Percentiles rank a stretch among this genome's conserved stretches.
phyloP scores from a whole-genome alignment of 2,329 filamentous ascomycete genomes.

The Thelonectria blattea region DNA sequence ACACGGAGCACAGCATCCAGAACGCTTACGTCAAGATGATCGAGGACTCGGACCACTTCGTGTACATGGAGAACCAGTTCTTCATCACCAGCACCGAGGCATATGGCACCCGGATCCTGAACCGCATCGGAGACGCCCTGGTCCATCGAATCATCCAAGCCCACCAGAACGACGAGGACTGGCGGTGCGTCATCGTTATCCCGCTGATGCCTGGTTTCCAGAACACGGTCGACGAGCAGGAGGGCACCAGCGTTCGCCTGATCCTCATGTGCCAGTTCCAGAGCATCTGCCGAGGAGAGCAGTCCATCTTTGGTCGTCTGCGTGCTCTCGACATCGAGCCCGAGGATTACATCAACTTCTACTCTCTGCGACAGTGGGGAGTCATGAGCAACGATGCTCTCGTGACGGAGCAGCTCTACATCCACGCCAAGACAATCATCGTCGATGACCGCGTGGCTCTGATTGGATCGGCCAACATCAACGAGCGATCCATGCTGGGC shows the following conservation, averaged over 20 bases:
- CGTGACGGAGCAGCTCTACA: constrained; percentile 96
- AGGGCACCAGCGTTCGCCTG: constrained; percentile 90
- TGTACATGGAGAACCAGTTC: constrained; percentile 99
- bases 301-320: constrained; percentile 89
- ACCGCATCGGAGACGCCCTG: constrained; percentile 91
- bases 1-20: constrained; percentile 93
- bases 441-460: constrained; percentile 92
- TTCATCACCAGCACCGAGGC: constrained; percentile 94
- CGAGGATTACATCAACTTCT: constrained; percentile 95
- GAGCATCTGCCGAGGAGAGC: constrained; percentile 91
- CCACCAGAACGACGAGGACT: constrained; percentile 81
- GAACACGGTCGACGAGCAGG: constrained; percentile 91
- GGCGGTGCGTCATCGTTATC: constrained; percentile 89
- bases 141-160: constrained; percentile 91
- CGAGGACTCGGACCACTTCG: constrained; percentile 92
- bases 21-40: constrained; percentile 95
- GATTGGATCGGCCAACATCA: constrained; percentile 98
- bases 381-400: constrained; percentile 84
- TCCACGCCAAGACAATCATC: constrained; percentile 96
- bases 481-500: constrained; percentile 94
- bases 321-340: constrained; percentile 83
- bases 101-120: constrained; percentile 85
- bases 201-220: constrained; percentile 99
- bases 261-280: constrained; percentile 98
- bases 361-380: constrained; percentile 90